Evolutionary conservation across 495 filamentous ascomycete species (phyloP).

Genomic region (Neurospora cerealis): DNA sequence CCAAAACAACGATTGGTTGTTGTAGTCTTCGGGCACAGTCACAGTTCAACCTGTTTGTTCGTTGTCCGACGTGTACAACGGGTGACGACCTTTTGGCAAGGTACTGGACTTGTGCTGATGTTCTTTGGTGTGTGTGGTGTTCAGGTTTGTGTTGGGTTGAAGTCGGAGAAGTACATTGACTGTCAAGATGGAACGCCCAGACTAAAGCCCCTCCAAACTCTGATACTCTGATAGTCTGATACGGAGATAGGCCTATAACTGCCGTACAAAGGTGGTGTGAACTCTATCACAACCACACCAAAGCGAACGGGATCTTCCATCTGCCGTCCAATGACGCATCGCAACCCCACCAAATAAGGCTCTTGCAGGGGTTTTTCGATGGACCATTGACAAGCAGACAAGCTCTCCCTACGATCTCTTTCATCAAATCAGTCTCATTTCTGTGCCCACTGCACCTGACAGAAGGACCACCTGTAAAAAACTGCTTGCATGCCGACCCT

Average conservation of each 20-base stretch:
- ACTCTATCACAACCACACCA: background rate
- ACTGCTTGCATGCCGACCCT: constrained; percentile 15
- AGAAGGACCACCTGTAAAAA: background rate
- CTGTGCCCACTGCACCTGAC: background rate
- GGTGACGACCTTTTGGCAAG: background rate
- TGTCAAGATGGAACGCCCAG: background rate
- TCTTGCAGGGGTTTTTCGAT: background rate
- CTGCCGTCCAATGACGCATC: background rate
- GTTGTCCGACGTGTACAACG: background rate
- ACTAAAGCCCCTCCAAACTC: background rate
- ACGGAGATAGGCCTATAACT: background rate
- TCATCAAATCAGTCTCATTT: background rate
- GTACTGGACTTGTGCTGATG: background rate
- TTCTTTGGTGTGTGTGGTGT: background rate
- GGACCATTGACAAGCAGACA: background rate
- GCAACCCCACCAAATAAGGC: background rate
- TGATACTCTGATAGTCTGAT: background rate
- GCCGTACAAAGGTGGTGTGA: background rate
- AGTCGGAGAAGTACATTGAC: background rate
- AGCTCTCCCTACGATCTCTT: background rate
- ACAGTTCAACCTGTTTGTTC: background rate
- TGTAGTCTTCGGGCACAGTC: background rate
- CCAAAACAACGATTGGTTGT: background rate
- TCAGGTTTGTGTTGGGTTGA: background rate
- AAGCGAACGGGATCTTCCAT: background rate